Conservation (phyloP, 768 basidiomycete species). For the Suillus spraguei region DNA sequence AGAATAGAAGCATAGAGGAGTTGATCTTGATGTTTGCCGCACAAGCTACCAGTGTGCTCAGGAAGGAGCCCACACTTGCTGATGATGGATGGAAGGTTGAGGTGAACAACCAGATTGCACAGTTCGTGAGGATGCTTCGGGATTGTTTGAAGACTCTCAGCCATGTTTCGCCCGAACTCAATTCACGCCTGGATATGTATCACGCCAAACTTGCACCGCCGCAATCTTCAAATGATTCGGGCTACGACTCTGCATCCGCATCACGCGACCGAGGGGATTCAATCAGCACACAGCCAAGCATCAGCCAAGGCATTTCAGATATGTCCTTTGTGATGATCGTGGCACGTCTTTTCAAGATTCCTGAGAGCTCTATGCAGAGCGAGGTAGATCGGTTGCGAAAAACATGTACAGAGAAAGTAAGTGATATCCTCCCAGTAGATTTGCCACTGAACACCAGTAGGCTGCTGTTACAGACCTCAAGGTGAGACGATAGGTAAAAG, state of each 20-base stretch:
- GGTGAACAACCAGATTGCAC: slow-evolving; percentile 88
- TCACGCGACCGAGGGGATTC: slow-evolving; percentile 59
- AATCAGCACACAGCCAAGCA: slow-evolving; percentile 37
- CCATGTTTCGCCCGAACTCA: slow-evolving; percentile 84
- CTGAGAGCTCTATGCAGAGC: slow-evolving; percentile 63
- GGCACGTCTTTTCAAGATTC: slow-evolving; percentile 73
- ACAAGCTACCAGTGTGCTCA: slow-evolving; percentile 82
- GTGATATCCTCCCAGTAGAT: slow-evolving; percentile 14
- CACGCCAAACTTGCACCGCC: slow-evolving; percentile 76
- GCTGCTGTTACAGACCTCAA: slow-evolving; percentile 89
- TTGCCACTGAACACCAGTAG: slow-evolving; percentile 36
- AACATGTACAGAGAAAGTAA: slow-evolving; percentile 77
- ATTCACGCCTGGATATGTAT: slow-evolving; percentile 82
- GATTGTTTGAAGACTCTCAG: slow-evolving; percentile 74
- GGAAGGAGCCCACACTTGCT: slow-evolving; percentile 83
- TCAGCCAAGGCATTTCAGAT: slow-evolving; percentile 56
- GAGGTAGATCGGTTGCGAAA: slow-evolving; percentile 71
- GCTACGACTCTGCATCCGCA: slow-evolving; percentile 64
- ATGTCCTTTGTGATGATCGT: slow-evolving; percentile 79
- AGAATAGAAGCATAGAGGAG: slow-evolving; percentile 96
- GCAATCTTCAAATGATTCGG: slow-evolving; percentile 59
- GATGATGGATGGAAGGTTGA: slow-evolving; percentile 93
- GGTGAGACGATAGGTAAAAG: slow-evolving; percentile 40
- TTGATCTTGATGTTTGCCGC: slow-evolving; percentile 96
- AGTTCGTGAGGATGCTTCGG: slow-evolving; percentile 84